phyloP scores from a whole-genome alignment of 164 flowering plant species.

The Chloranthus sessilifolius region DNA sequence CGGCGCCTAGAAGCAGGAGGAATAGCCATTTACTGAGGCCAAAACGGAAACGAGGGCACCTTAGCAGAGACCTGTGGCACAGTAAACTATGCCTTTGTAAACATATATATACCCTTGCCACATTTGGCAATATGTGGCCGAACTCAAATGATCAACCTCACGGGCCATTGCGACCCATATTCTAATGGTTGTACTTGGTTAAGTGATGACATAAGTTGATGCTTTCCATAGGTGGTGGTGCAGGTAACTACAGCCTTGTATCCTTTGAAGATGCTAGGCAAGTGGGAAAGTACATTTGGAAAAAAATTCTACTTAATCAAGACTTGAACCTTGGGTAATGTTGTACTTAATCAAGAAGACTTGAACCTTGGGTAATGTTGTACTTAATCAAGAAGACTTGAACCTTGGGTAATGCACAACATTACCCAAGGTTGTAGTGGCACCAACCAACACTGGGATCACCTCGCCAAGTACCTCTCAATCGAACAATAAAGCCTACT shows the following conservation, averaged over 20 bases:
- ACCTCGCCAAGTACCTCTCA: no score
- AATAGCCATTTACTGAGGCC: conserved; percentile 20
- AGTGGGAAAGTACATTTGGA: conserved; percentile 23
- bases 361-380: no score
- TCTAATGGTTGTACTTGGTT: conserved; percentile 3
- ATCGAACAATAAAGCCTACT: no score
- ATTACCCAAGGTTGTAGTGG: no score
- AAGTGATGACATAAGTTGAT: conserved; percentile 8
- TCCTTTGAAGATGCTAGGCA: conserved; percentile 18
- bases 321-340: no score
- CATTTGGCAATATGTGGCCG: conserved; percentile 10
- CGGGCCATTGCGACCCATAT: conserved; percentile 14
- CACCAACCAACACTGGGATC: no score
- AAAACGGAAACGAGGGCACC: conserved; percentile 11
- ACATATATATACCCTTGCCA: conserved; percentile 13
- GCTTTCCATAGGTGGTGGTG: conserved; percentile 25
- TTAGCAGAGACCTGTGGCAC: conserved; percentile 16
- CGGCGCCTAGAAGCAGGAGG: not conserved
- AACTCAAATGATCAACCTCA: conserved; percentile 9
- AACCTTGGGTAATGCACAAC: no score
- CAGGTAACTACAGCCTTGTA: conserved; percentile 11
- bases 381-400: no score
- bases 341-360: no score
- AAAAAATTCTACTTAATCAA: no score
- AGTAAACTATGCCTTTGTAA: conserved; percentile 13